Evolutionary conservation across 331 rosid species (phyloP).

Genomic region (Acacia concinna): DNA sequence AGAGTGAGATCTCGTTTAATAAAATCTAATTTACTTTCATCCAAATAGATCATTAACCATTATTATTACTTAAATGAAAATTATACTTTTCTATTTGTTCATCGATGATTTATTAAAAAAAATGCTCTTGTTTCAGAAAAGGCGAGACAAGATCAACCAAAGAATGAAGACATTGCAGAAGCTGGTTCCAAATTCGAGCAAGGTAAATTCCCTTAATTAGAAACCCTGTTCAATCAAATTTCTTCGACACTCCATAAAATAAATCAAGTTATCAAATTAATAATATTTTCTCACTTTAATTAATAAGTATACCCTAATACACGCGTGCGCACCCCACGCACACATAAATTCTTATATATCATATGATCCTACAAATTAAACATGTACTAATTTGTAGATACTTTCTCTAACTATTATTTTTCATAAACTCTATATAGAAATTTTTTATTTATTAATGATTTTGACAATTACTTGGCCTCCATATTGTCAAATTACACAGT

Average conservation of each 20-base stretch:
- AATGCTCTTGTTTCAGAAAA: constrained; percentile 48
- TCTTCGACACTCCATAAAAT: neutral
- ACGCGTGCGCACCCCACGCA: too few relatives aligned
- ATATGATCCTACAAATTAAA: neutral
- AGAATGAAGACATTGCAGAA: constrained; percentile 75
- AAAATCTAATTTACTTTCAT: neutral
- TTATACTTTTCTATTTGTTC: neutral
- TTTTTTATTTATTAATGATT: neutral
- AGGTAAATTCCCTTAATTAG: constrained; percentile 47
- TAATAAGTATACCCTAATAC: too few relatives aligned
- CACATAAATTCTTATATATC: neutral
- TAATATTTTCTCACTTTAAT: too few relatives aligned
- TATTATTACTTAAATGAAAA: neutral
- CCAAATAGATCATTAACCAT: neutral
- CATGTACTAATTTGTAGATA: neutral
- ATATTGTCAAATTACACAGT: neutral
- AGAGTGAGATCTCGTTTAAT: constrained; percentile 44
- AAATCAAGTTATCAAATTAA: neutral
- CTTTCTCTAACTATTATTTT: neutral
- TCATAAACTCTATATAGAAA: neutral
- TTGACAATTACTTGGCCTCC: neutral
- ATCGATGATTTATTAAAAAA: neutral
- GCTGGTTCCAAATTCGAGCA: constrained; percentile 83
- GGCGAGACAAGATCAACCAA: constrained; percentile 81
- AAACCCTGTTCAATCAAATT: neutral